Base-by-base conservation (phyloP, 23 red algal species). In the Cyanidioschyzon merolae region DNA sequence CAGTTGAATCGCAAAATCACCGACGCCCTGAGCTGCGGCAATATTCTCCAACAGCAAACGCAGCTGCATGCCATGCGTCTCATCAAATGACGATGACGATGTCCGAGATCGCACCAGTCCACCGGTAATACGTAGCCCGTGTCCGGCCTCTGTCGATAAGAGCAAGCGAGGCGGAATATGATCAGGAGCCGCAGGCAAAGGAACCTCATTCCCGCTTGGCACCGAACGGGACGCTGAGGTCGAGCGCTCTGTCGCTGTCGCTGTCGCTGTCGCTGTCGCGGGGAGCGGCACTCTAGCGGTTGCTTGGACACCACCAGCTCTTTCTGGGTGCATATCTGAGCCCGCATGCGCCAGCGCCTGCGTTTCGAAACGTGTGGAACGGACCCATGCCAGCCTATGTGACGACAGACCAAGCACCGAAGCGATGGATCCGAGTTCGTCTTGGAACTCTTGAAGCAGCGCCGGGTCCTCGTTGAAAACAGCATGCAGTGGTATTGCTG, bases 1-100 rank as follows among this genome's bases (percentile, higher is more conserved):
- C 39, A 88, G 57, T 45, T 95, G 90, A 24, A 95, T 68, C 17
- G 90, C 90, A 40, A 89, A 87, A 21, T 76, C 81, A 38, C 63
- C 30, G n/a, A 35, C 29, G 12, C 63, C 63, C 63, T 7, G 16
- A 7, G 32, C n/a, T 7, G 30, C 63, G 63, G 21, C 30, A 7
- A 71, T 25, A 71, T 71, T 71, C 63, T 71, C 63, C 29, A 71
- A 71, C 63, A 35, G 21, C 63, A 71, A 32, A 35, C n/a, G n/a
- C 63, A 71, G 29, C 63, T 25, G n/a, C 63, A 25, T 54, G 45
- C 12, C 21, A 21, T 54, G 7, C 21, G 45, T 54, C 7, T 21
- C 45, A n/a, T n/a, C n/a, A n/a, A n/a, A 57, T 12, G 15, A 24
- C 50, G 15, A 24, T 3, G 3, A 17, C 16, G 63, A 27, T 3